Evolutionary conservation across 2,329 filamentous ascomycete genomes (phyloP).

Genomic region (Fusarium sp.): DNA sequence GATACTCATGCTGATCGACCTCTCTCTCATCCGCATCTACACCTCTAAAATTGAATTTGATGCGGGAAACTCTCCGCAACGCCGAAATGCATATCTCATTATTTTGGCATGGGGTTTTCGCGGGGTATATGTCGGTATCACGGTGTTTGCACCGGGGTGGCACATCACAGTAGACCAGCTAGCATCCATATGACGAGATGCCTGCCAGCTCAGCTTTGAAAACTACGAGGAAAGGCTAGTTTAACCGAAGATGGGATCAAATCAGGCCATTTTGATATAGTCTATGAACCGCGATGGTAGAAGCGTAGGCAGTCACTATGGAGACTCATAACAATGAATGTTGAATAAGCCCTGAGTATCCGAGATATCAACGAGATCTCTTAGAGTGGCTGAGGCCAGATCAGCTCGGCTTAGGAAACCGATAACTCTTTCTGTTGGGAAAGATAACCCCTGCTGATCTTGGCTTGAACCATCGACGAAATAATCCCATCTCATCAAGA

Average conservation of each 20-base stretch:
- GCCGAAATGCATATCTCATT: slow-evolving; percentile 9
- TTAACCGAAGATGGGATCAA: background rate
- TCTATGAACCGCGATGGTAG: background rate
- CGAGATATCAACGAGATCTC: slow-evolving; percentile 21
- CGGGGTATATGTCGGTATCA: slow-evolving; percentile 17
- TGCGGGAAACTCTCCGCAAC: slow-evolving; percentile 31
- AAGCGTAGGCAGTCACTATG: background rate
- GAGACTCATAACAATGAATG: background rate
- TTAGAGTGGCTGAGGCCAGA: slow-evolving; percentile 9
- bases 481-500: slow-evolving; percentile 2
- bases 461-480: background rate
- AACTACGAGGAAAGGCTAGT: background rate
- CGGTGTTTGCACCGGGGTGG: slow-evolving; percentile 25
- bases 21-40: background rate
- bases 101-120: background rate
- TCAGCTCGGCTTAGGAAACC: slow-evolving; percentile 18
- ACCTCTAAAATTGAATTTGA: slow-evolving; percentile 7
- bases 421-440: slow-evolving; percentile 24
- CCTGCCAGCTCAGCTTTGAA: background rate
- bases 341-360: background rate
- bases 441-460: background rate
- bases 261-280: background rate
- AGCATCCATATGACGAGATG: background rate
- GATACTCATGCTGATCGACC: background rate
- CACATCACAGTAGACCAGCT: background rate